Evolutionary conservation across 148 eudicot species (phyloP).

Genomic region (Vaccinium myrtillus): DNA sequence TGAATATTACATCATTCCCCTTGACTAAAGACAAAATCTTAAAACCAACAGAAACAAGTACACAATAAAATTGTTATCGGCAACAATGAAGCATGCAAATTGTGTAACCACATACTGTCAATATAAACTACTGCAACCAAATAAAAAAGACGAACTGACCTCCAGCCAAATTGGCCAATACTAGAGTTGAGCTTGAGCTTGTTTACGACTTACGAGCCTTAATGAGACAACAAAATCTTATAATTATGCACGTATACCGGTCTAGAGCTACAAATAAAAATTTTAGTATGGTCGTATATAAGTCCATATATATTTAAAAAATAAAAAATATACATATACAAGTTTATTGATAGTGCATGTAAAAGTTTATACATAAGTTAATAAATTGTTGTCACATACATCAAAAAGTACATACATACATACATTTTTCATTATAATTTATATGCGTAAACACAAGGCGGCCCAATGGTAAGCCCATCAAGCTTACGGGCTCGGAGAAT

Average conservation of each 20-base stretch:
- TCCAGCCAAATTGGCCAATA: neutral
- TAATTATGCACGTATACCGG: no score
- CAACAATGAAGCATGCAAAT: neutral
- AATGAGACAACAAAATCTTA: no score
- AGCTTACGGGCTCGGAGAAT: no score
- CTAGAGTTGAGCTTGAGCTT: neutral
- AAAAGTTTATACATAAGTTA: neutral
- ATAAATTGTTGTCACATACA: no score
- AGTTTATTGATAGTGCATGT: neutral
- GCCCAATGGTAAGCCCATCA: no score
- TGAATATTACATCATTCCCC: no score
- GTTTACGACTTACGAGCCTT: no score
- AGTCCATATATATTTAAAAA: neutral
- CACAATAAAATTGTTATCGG: neutral
- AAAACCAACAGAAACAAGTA: neutral
- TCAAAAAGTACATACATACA: no score
- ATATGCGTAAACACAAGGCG: no score
- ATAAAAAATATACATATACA: neutral
- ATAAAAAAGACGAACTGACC: neutral
- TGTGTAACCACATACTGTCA: neutral
- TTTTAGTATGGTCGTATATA: neutral
- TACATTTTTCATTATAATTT: no score
- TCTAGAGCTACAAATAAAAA: no score
- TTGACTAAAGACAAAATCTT: neutral
- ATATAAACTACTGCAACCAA: neutral